Base-by-base conservation (phyloP, 345 rosid genomes). In the Lepidium aucheri region DNA sequence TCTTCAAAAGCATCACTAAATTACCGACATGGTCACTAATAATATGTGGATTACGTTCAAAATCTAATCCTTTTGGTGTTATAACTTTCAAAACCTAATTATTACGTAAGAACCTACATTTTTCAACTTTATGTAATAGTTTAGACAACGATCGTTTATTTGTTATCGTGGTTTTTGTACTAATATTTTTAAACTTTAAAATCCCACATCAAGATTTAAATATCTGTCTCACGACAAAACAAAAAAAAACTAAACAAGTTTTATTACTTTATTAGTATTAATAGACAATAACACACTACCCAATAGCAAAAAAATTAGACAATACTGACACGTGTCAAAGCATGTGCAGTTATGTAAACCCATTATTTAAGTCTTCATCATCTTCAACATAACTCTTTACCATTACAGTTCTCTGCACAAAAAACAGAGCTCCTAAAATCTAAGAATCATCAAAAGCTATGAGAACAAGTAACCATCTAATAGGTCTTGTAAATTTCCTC, bases 401-500 rank as follows among this genome's bases (percentile, higher is more conserved):
- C 61, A 34, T 61, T n/a, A 47, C 49, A 39, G 51, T 6, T 68
- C 59, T 47, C 42, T 45, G 41, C 62, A 42, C 62, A 60, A 70
- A 26, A 63, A 63, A 7, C 52, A 38, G 14, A 63, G 57, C 74
- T 53, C 16, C 5, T 8, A 33, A 26, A 44, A 39, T 6, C 28
- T 17, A 43, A 51, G 33, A 50, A 46, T 0, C 59, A 53, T 36
- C 51, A 39, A 55, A 16, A 73, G 43, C 51, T 32, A 75, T 93
- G 58, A 85, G 91, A 1, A 1, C 84, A 2, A 88, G 95, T 75
- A 93, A 88, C 84, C 77, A 82, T 69, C 77, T 93, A 18, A 73
- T 90, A 8, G 98, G 98, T 22, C 41, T 88, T 34, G 90, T 93
- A 15, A 93, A 93, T 74, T 68, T 93, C 76, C 14, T 90, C 8